These are phyloP conservation scores for Coniosporium apollinis DNA, from an alignment of 495 filamentous ascomycete genomes.

Conservation along the genomic window DNA sequence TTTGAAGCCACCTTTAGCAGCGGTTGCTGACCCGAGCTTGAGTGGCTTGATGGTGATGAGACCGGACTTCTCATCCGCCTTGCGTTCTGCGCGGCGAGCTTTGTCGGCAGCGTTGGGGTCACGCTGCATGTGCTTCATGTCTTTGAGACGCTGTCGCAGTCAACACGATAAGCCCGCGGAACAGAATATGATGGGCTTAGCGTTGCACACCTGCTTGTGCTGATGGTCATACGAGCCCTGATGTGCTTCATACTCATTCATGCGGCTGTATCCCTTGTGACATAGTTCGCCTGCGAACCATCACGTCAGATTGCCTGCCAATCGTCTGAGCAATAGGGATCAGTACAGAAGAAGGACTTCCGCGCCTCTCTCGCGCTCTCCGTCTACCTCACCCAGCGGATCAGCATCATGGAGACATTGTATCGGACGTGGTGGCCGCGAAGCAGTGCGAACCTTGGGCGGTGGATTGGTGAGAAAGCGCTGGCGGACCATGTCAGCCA, in stretches of 20 bases:
- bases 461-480: conserved; percentile 9
- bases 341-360: conserved; percentile 69
- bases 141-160: conserved; percentile 36
- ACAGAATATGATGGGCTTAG: too few species aligned
- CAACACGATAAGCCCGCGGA: neutral
- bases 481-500: neutral
- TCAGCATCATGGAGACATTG: conserved; percentile 19
- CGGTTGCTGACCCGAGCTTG: conserved; percentile 1
- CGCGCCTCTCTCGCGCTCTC: conserved; percentile 73
- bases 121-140: conserved; percentile 48
- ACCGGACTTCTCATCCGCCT: conserved; percentile 53
- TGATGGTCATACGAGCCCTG: conserved; percentile 54
- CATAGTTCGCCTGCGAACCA: conserved; percentile 38
- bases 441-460: conserved; percentile 8
- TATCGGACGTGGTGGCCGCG: neutral
- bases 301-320: neutral
- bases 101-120: conserved; percentile 40
- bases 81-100: conserved; percentile 32
- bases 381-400: conserved; percentile 46
- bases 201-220: conserved; percentile 32
- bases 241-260: conserved; percentile 56
- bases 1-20: conserved; percentile 32
- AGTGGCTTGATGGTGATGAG: conserved; percentile 39
- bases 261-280: conserved; percentile 49
- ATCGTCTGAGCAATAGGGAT: too few species aligned